Base-by-base conservation (phyloP, 2,329 filamentous ascomycete genomes). In the Rugonectria rugulosa region DNA sequence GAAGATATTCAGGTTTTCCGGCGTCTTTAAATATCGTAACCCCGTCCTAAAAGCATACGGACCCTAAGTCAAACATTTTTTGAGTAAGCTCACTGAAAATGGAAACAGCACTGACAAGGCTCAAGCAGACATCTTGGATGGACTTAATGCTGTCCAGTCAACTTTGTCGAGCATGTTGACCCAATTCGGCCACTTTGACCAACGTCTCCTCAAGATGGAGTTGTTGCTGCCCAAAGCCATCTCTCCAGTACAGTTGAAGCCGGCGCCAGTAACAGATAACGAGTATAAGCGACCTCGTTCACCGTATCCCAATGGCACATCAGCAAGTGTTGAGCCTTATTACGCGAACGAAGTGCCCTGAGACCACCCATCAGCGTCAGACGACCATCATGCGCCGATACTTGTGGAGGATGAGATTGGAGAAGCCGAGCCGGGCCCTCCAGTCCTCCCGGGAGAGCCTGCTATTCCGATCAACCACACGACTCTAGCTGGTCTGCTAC, bases 21-120 rank as follows among this genome's bases (percentile, higher is more conserved):
- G n/a, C n/a, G n/a, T n/a, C n/a, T n/a, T n/a, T n/a, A 88, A 91
- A 73, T 98, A 97, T 73, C 88, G 93, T 62, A 93, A 97, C 69
- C 89, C 95, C 6, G 90, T 92, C 19, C 92, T 92, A 14, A 95
- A 96, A 70, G 94, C 96, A 91, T 96, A 81, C 72, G 89, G 44
- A 29, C 29, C 19, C 9, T 11, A 17, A 8, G 6, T 4, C 2
- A 23, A 9, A 34, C 5, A 29, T 8, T n/a, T 26, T 17, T n/a
- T n/a, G n/a, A n/a, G n/a, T n/a, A 17, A 10, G 4, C 37, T 40
- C 43, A 10, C 41, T 62, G 63, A 50, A 67, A 40, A 56, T 29
- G 20, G 12, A n/a, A 40, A 19, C 52, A 84, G 81, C 51, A 80
- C 83, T 60, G 85, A 88, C 67, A 88, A 87, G 70, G 79, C 82